These are phyloP conservation scores for Aspergillus homomorphus DNA, from an alignment of 495 filamentous ascomycete genomes.

Conservation along the genomic window DNA sequence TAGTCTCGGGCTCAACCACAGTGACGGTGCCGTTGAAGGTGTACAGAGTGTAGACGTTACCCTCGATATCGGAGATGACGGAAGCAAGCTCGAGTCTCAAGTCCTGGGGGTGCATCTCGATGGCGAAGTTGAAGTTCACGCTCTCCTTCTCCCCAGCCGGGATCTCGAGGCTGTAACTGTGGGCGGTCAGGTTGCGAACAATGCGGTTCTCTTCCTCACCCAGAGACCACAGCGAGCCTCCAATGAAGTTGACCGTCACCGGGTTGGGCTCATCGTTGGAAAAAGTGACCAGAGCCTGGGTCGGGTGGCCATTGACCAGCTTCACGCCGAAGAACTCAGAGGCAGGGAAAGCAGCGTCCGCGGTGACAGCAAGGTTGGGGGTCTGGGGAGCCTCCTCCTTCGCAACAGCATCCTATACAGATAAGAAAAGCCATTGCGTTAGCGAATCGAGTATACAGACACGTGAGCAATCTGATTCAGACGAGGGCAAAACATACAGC, in stretches of 20 bases:
- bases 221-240: slow-evolving; percentile 68
- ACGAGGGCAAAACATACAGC: slow-evolving; percentile 50
- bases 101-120: slow-evolving; percentile 92
- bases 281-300: slow-evolving; percentile 74
- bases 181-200: slow-evolving; percentile 79
- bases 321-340: slow-evolving; percentile 93
- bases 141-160: slow-evolving; percentile 73
- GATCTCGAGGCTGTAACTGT: slow-evolving; percentile 69
- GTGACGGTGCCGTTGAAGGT: slow-evolving; percentile 85
- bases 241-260: slow-evolving; percentile 72
- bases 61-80: slow-evolving; percentile 62
- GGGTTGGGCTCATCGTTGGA: slow-evolving; percentile 78
- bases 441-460: slow-evolving; percentile 27
- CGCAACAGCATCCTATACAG: slow-evolving; percentile 40
- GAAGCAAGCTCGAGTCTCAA: slow-evolving; percentile 75
- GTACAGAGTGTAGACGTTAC: slow-evolving; percentile 67
- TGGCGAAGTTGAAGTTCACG: slow-evolving; percentile 78
- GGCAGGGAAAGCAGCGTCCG: slow-evolving; percentile 77
- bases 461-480: slow-evolving; percentile 9
- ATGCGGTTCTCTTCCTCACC: slow-evolving; percentile 55
- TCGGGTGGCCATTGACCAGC: slow-evolving; percentile 90
- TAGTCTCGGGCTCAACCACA: slow-evolving; percentile 88
- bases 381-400: slow-evolving; percentile 47
- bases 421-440: slow-evolving; percentile 7
- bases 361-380: slow-evolving; percentile 66